Conservation (phyloP, 495 filamentous ascomycete genomes). For the Umbilicaria muhlenbergii region DNA sequence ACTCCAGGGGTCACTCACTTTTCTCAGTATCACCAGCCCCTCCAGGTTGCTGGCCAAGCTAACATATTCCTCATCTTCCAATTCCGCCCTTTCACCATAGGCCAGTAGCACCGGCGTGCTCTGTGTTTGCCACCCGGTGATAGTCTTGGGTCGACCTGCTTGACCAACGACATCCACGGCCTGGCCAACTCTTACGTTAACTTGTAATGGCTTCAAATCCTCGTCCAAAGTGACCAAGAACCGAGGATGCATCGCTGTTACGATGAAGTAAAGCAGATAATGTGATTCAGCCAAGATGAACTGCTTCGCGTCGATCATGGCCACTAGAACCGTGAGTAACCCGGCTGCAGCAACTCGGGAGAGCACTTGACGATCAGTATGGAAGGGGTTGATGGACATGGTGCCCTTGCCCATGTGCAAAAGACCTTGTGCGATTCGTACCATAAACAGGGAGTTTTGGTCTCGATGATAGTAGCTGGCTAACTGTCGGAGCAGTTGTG, state of each 20-base stretch:
- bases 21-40: constrained; percentile 88
- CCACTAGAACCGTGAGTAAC: constrained; percentile 74
- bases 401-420: constrained; percentile 99
- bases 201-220: constrained; percentile 79
- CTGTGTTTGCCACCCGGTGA: constrained; percentile 99
- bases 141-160: constrained; percentile 93
- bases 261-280: constrained; percentile 94
- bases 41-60: constrained; percentile 80
- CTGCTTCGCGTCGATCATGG: constrained; percentile 86
- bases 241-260: constrained; percentile 91
- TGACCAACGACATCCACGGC: constrained; percentile 97
- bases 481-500: constrained; percentile 84
- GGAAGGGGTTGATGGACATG: constrained; percentile 88
- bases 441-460: constrained; percentile 93
- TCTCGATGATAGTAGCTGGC: constrained; percentile 97
- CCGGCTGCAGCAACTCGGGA: constrained; percentile 83
- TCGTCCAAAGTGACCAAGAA: constrained; percentile 95
- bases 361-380: constrained; percentile 91
- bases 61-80: constrained; percentile 96
- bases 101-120: constrained; percentile 89
- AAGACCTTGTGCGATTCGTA: constrained; percentile 93
- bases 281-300: constrained; percentile 83
- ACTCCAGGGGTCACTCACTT: constrained; percentile 42
- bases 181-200: constrained; percentile 94
- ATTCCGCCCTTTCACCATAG: constrained; percentile 85